Conservation (phyloP, 192 early-diverging fungal species). For the Dimargaris cristalligena region DNA sequence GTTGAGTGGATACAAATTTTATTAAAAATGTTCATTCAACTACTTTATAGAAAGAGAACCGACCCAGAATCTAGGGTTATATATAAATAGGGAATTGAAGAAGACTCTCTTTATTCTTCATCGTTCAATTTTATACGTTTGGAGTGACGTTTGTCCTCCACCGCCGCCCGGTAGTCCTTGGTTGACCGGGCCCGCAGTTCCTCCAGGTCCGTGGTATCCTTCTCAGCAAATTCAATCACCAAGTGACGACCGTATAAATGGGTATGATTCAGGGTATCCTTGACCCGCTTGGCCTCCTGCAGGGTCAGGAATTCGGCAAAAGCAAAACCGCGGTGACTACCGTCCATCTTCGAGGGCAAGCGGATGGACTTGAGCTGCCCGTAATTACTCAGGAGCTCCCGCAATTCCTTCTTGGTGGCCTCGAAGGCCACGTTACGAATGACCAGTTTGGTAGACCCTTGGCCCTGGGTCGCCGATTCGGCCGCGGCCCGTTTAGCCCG, state of each 20-base stretch:
- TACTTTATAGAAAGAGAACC: no score
- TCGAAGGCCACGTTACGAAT: slow-evolving; percentile 95
- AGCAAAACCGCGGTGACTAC: slow-evolving; percentile 90
- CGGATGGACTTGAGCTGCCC: slow-evolving; percentile 91
- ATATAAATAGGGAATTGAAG: no score
- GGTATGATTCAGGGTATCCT: slow-evolving; percentile 68
- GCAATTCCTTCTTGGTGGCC: slow-evolving; percentile 87
- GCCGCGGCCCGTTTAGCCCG: slow-evolving; percentile 4
- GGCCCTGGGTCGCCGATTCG: slow-evolving; percentile 31
- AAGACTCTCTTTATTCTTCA: no score
- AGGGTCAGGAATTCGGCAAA: slow-evolving; percentile 96
- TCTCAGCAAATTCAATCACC: slow-evolving; percentile 89
- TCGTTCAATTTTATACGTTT: no score
- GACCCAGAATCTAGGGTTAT: no score
- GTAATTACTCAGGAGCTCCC: slow-evolving; percentile 76
- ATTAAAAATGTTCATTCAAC: no score
- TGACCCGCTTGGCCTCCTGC: slow-evolving; percentile 84
- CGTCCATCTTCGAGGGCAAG: slow-evolving; percentile 84
- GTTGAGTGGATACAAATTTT: no score
- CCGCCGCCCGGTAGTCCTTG: no score
- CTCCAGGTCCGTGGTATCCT: slow-evolving; percentile 25
- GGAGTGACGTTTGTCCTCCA: no score
- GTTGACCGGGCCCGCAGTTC: slow-evolving; percentile 9
- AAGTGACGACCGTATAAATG: slow-evolving; percentile 96
- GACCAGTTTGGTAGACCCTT: slow-evolving; percentile 68